Evolutionary conservation across 2,329 filamentous ascomycete species (phyloP).

Genomic region (Aspergillus uvarum): DNA sequence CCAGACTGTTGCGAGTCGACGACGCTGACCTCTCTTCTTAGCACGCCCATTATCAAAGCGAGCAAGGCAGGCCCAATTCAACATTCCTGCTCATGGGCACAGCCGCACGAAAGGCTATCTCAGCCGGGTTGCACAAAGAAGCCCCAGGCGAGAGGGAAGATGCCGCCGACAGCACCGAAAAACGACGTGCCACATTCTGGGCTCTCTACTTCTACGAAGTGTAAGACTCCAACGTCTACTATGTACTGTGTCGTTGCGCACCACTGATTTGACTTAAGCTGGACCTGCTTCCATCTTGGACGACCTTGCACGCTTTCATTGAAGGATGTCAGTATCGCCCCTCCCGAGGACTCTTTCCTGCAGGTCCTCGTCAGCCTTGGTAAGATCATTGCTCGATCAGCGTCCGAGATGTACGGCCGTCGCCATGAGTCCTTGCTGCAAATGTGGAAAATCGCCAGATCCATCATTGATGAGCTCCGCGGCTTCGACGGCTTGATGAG

Average conservation of each 20-base stretch:
- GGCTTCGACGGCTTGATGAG: constrained; percentile 28
- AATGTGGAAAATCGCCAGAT: constrained; percentile 38
- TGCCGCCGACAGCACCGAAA: constrained; percentile 34
- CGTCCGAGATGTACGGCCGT: constrained; percentile 44
- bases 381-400: constrained; percentile 43
- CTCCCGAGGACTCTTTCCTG: constrained; percentile 43
- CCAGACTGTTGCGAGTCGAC: too few relatives aligned
- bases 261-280: constrained; percentile 29
- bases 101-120: constrained; percentile 45
- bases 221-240: constrained; percentile 25
- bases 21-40: constrained; percentile 11
- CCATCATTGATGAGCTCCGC: constrained; percentile 33
- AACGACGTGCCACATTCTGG: constrained; percentile 43
- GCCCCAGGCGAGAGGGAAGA: constrained; percentile 34
- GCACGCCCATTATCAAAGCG: constrained; percentile 47
- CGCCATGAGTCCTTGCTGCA: constrained; percentile 41
- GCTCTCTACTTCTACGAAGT: constrained; percentile 47
- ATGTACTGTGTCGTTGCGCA: neutral
- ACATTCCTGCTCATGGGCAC: constrained; percentile 43
- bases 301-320: constrained; percentile 43
- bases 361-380: constrained; percentile 38
- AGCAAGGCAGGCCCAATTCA: constrained; percentile 47
- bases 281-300: constrained; percentile 47
- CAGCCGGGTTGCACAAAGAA: constrained; percentile 48
- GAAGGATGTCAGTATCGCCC: constrained; percentile 38